These are phyloP conservation scores for Monotropa hypopitys DNA, from an alignment of 179 eudicot species.

Conservation along the genomic window DNA sequence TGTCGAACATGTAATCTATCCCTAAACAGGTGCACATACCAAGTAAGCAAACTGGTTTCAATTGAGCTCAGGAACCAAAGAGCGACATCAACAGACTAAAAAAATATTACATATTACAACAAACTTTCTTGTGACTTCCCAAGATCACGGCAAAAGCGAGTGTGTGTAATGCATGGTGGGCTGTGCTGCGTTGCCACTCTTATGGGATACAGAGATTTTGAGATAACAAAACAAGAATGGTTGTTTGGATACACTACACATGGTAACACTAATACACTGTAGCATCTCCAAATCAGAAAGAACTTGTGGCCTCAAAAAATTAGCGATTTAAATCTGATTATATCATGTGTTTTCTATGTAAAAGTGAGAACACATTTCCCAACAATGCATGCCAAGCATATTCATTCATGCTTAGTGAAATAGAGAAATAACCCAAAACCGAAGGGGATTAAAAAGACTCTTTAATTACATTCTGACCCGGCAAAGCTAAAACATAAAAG, in stretches of 20 bases:
- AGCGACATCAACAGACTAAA: neutral
- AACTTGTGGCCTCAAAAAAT: neutral
- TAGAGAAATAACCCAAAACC: neutral
- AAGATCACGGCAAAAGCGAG: neutral
- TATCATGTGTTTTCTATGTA: neutral
- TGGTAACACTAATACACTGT: neutral
- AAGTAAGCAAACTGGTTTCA: neutral
- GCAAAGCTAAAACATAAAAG: neutral
- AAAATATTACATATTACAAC: neutral
- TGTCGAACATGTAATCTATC: neutral
- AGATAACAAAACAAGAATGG: neutral
- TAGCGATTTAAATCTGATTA: neutral
- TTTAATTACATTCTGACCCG: conserved; percentile 4
- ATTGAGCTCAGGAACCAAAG: neutral
- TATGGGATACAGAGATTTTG: neutral
- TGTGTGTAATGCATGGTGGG: neutral
- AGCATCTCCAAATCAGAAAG: neutral
- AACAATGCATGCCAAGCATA: neutral
- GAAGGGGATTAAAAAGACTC: neutral
- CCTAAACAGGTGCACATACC: neutral
- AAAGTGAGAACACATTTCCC: neutral
- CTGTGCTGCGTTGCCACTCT: too few relatives aligned
- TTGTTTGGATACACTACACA: neutral
- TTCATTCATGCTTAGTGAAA: neutral
- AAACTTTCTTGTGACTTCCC: neutral